Percentiles rank a stretch among this genome's conserved stretches.
These are phyloP conservation scores for Uronychia binucleata DNA, from an alignment of 73 alveolate species.

Conservation along the genomic window DNA sequence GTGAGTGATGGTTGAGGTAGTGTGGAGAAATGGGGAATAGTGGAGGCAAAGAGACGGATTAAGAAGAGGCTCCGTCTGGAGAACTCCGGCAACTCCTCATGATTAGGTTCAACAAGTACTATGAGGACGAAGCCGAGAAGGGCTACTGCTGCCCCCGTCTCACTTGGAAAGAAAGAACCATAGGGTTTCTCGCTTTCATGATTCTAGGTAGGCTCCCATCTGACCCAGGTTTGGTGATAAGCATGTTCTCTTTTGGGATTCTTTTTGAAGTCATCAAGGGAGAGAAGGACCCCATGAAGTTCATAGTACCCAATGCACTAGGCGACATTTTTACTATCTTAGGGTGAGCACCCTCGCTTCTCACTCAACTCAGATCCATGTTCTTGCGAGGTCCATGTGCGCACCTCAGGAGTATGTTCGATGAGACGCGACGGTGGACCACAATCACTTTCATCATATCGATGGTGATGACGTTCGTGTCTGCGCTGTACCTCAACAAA, in stretches of 20 bases:
- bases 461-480: background rate
- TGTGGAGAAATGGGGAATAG: slow-evolving; percentile 1
- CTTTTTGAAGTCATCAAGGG: background rate
- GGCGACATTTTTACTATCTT: background rate
- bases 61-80: background rate
- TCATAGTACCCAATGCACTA: background rate
- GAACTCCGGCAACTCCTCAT: background rate
- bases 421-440: background rate
- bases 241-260: background rate
- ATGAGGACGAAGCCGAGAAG: background rate
- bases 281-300: background rate
- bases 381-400: background rate
- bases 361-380: background rate
- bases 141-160: background rate
- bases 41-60: background rate
- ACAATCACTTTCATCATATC: background rate
- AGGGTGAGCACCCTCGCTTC: background rate
- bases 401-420: background rate
- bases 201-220: background rate
- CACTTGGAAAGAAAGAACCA: background rate
- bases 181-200: background rate
- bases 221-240: background rate
- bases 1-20: too few species aligned
- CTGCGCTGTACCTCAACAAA: background rate
- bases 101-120: background rate